A percentile compares a stretch with the other conserved stretches of the same genome.
Conservation (phyloP, 108 stramenopile species). For the Cyclostephanos tholiformis region DNA sequence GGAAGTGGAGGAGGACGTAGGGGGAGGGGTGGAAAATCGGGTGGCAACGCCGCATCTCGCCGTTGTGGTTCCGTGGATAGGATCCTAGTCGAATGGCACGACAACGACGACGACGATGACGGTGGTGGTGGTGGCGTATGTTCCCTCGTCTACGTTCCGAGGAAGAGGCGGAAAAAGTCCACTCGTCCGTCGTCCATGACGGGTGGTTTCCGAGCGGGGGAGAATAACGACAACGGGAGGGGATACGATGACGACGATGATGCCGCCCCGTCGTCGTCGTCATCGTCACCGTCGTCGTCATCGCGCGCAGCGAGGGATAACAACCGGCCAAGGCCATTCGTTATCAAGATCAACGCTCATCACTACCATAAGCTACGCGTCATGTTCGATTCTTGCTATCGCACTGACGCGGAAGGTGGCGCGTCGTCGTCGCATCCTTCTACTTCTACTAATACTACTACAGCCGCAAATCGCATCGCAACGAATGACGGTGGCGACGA, state of each 20-base stretch:
- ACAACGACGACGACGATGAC: not conserved
- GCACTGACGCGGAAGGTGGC: not conserved
- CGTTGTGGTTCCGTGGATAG: constrained; percentile 17
- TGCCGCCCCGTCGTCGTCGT: not conserved
- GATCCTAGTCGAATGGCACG: constrained; percentile 57
- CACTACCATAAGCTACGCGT: constrained; percentile 65
- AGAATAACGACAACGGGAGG: not conserved
- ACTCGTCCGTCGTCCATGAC: not conserved
- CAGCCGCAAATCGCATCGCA: no score
- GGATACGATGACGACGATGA: not conserved
- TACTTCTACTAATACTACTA: no score
- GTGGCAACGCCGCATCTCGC: not conserved
- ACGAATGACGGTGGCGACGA: not conserved
- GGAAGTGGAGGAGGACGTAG: not conserved
- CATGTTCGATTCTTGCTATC: constrained; percentile 55
- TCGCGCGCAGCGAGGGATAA: constrained; percentile 12
- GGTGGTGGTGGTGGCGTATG: constrained; percentile 2
- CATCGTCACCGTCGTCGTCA: no score
- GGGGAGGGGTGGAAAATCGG: constrained; percentile 18
- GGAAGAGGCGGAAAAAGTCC: constrained; percentile 16
- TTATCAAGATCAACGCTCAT: constrained; percentile 55
- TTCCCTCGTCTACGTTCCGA: constrained; percentile 54
- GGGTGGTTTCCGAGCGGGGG: not conserved
- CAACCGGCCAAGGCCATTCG: constrained; percentile 63
- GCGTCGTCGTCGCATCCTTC: no score